Percentiles rank a stretch among this genome's conserved stretches.
These are phyloP conservation scores for Lagerstroemia speciosa DNA, from an alignment of 345 rosid genomes.

Conservation along the genomic window DNA sequence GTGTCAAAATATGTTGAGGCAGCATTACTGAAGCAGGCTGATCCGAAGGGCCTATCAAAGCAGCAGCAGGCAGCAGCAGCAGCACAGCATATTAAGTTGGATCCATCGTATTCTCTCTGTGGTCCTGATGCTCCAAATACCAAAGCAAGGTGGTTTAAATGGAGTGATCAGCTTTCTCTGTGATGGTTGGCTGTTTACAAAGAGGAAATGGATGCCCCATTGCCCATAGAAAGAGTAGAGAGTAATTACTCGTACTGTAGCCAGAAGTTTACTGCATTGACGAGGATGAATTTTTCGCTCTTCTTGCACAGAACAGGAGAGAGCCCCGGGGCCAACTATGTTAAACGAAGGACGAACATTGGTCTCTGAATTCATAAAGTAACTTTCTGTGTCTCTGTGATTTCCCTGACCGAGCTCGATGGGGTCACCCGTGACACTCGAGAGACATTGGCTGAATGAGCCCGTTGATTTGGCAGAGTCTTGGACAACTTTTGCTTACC, in stretches of 20 bases:
- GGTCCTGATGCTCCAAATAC: constrained; percentile 4
- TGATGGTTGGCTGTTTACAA: background rate
- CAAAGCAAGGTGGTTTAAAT: background rate
- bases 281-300: background rate
- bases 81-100: constrained; percentile 7
- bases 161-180: background rate
- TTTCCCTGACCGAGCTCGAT: too few species aligned
- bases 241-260: too few species aligned
- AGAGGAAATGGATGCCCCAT: background rate
- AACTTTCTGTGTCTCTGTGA: too few species aligned
- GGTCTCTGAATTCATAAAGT: too few species aligned
- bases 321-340: background rate
- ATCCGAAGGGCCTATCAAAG: constrained; percentile 3
- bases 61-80: constrained; percentile 1
- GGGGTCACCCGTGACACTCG: too few species aligned
- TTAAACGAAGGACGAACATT: too few species aligned
- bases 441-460: too few species aligned
- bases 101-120: constrained; percentile 8
- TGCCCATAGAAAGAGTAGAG: too few species aligned
- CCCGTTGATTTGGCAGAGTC: too few species aligned
- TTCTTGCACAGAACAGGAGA: background rate
- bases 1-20: constrained; percentile 6
- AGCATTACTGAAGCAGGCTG: constrained; percentile 9
- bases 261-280: background rate
- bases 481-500: too few species aligned